These are phyloP conservation scores for Mycena albidolilacea DNA, from an alignment of 768 basidiomycete species.

Conservation along the genomic window DNA sequence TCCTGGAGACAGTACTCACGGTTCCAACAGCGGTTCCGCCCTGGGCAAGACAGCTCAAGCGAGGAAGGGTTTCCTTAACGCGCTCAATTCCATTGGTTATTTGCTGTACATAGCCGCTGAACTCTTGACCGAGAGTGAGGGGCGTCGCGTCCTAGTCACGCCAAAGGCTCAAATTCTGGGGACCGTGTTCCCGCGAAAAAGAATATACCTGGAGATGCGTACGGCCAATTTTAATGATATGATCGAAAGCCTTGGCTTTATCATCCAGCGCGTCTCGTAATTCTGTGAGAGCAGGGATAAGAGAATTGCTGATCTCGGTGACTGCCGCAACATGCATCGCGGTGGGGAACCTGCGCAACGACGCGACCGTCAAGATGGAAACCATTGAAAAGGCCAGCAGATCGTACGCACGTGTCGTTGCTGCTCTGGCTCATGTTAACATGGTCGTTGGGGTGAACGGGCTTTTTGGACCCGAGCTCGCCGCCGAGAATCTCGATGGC, in stretches of 20 bases:
- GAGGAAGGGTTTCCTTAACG: slow-evolving; percentile 84
- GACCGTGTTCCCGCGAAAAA: neutral
- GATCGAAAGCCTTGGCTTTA: slow-evolving; percentile 87
- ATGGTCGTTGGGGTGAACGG: slow-evolving; percentile 99
- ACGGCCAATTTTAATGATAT: slow-evolving; percentile 98
- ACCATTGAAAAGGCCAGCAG: neutral
- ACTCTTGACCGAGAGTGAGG: slow-evolving; percentile 97
- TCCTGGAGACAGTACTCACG: slow-evolving; percentile 61
- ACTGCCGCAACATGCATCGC: slow-evolving; percentile 99
- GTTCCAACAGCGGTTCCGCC: slow-evolving; percentile 99
- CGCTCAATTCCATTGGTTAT: slow-evolving; percentile 91
- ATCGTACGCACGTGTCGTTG: slow-evolving; percentile 90
- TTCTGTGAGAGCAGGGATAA: slow-evolving; percentile 89
- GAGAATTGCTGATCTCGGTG: slow-evolving; percentile 81
- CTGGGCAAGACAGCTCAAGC: slow-evolving; percentile 92
- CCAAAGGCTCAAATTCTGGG: slow-evolving; percentile 2
- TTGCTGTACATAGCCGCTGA: slow-evolving; percentile 98
- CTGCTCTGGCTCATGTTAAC: slow-evolving; percentile 99
- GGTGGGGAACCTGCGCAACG: slow-evolving; percentile 87
- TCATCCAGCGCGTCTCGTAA: slow-evolving; percentile 87
- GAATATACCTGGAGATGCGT: slow-evolving; percentile 87
- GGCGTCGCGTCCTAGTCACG: slow-evolving; percentile 91
- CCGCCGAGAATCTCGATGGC: slow-evolving; percentile 98
- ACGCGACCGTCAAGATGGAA: neutral
- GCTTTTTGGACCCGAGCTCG: slow-evolving; percentile 94